phyloP scores from a whole-genome alignment of 2,329 filamentous ascomycete genomes.

The Phoma sp. region DNA sequence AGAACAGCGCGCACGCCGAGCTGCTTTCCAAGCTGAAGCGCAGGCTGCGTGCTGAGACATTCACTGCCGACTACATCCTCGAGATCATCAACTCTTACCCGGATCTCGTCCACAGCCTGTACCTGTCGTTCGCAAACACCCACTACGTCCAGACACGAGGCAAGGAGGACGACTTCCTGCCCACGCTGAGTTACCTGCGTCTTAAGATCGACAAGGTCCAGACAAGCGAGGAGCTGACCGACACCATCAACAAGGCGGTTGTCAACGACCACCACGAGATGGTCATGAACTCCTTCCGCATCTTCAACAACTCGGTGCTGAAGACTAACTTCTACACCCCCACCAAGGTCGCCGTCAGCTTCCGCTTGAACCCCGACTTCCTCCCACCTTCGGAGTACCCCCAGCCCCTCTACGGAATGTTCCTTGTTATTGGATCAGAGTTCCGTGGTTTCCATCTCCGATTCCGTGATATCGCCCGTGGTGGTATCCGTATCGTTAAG shows the following conservation, averaged over 20 bases:
- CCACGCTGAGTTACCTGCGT: conserved; percentile 72
- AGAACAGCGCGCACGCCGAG: conserved; percentile 84
- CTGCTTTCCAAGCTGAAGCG: conserved; percentile 94
- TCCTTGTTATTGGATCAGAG: conserved; percentile 95
- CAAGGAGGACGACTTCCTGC: conserved; percentile 72
- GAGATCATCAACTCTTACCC: conserved; percentile 96
- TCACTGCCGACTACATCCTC: conserved; percentile 96
- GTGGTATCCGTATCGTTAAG: conserved; percentile 98
- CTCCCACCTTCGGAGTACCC: conserved; percentile 92
- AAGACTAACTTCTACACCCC: conserved; percentile 99
- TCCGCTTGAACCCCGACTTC: conserved; percentile 89
- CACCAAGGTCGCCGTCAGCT: conserved; percentile 97
- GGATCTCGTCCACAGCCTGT: conserved; percentile 82
- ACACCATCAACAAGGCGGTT: conserved; percentile 50
- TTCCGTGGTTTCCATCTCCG: conserved; percentile 96
- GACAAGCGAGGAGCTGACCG: conserved; percentile 47
- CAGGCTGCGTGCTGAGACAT: conserved; percentile 92
- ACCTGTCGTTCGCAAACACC: conserved; percentile 88
- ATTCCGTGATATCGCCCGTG: conserved; percentile 95
- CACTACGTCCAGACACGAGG: conserved; percentile 77
- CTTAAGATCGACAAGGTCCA: conserved; percentile 69
- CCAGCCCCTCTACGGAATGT: conserved; percentile 95
- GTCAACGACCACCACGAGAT: conserved; percentile 94
- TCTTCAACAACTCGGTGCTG: conserved; percentile 91
- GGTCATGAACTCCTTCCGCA: conserved; percentile 95